Percentiles rank a stretch among this genome's conserved stretches.
Evolutionary conservation across 2,329 filamentous ascomycete species (phyloP).

Genomic region (Madurella mycetomatis): DNA sequence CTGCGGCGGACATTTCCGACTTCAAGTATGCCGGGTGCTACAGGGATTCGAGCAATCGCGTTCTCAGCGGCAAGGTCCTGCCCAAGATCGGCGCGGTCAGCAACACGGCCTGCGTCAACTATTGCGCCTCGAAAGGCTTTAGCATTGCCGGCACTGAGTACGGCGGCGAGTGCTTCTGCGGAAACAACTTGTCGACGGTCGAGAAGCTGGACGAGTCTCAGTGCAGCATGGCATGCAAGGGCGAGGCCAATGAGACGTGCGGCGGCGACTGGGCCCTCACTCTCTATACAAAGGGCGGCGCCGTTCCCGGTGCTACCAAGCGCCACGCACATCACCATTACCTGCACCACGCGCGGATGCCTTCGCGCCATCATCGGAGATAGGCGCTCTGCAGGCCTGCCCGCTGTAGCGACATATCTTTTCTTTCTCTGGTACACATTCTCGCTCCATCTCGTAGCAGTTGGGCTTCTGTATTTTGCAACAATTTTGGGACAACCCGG

Average conservation of each 20-base stretch:
- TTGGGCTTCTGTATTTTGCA: constrained; percentile 3
- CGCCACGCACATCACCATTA: constrained; percentile 38
- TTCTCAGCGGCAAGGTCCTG: constrained; percentile 37
- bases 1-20: constrained; percentile 24
- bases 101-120: constrained; percentile 40
- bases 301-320: constrained; percentile 26
- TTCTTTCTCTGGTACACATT: not conserved
- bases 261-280: constrained; percentile 46
- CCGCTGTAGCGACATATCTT: not conserved
- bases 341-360: constrained; percentile 30
- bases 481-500: not conserved
- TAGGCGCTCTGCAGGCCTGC: not conserved
- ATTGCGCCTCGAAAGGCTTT: constrained; percentile 44
- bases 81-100: constrained; percentile 41
- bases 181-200: constrained; percentile 36
- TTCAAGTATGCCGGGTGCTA: constrained; percentile 44
- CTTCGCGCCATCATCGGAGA: constrained; percentile 11
- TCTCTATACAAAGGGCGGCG: constrained; percentile 40
- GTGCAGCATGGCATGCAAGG: constrained; percentile 49
- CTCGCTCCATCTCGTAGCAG: not conserved
- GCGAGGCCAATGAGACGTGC: constrained; percentile 44
- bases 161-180: constrained; percentile 46
- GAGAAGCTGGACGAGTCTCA: constrained; percentile 39
- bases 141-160: constrained; percentile 47
- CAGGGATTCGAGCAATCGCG: constrained; percentile 35